These are phyloP conservation scores for Solanum commersonii DNA, from an alignment of 257 asterid species.

Conservation along the genomic window DNA sequence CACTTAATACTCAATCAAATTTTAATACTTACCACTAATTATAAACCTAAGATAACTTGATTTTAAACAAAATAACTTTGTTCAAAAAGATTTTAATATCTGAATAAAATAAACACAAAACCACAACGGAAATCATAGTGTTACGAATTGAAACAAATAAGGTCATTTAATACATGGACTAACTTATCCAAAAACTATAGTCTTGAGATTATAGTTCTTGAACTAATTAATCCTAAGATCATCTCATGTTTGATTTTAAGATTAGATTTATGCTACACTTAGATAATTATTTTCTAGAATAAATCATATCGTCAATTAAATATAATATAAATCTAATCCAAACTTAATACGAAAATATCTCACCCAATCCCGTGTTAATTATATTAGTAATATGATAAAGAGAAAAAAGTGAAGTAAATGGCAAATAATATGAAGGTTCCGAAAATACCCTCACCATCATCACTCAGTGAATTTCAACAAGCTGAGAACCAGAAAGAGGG, in stretches of 20 bases:
- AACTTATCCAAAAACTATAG: not conserved
- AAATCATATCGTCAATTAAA: not conserved
- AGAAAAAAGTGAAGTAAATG: not conserved
- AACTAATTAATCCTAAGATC: not conserved
- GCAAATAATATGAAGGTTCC: not conserved
- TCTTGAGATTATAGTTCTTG: not conserved
- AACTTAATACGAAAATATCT: not conserved
- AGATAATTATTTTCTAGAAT: too few relatives aligned
- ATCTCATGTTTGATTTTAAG: not conserved
- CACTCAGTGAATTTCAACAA: not conserved
- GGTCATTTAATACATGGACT: too few relatives aligned
- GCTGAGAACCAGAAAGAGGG: not conserved
- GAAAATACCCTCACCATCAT: not conserved
- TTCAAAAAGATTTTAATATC: not conserved
- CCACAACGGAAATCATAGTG: not conserved
- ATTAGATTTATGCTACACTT: not conserved
- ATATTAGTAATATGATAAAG: not conserved
- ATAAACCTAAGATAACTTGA: not conserved
- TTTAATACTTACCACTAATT: not conserved
- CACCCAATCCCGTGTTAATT: accelerated
- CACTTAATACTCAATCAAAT: accelerated
- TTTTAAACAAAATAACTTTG: not conserved
- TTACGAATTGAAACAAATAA: not conserved
- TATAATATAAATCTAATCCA: not conserved
- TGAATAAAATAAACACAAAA: not conserved